phyloP scores from a whole-genome alignment of 2,329 filamentous ascomycete genomes.

The Lachnellula occidentalis region DNA sequence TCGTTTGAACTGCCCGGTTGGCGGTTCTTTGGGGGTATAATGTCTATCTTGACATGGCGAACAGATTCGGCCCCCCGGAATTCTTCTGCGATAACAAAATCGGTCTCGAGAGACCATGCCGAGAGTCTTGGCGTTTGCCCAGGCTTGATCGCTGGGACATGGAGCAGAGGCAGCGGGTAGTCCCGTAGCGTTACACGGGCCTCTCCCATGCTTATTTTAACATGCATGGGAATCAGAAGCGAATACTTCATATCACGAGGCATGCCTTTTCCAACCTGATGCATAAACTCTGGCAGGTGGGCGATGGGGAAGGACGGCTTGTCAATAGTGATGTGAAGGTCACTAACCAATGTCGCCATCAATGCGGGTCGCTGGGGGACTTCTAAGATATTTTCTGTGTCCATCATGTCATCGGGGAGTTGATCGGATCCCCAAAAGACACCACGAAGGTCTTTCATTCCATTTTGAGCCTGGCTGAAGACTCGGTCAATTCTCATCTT shows the following conservation, averaged over 20 bases:
- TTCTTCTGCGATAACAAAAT: conserved; percentile 96
- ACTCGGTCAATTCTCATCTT: conserved; percentile 81
- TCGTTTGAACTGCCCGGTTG: conserved; percentile 50
- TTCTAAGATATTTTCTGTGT: conserved; percentile 78
- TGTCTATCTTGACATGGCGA: conserved; percentile 73
- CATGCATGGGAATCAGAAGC: conserved; percentile 81
- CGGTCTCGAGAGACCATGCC: conserved; percentile 77
- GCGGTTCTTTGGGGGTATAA: conserved; percentile 64
- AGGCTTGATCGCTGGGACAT: conserved; percentile 76
- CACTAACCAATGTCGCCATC: conserved; percentile 73
- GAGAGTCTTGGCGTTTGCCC: conserved; percentile 74
- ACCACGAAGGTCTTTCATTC: conserved; percentile 72
- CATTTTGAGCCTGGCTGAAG: conserved; percentile 60
- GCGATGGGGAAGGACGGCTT: conserved; percentile 86
- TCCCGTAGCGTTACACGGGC: conserved; percentile 81
- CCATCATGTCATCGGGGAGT: conserved; percentile 73
- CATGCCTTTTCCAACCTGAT: conserved; percentile 94
- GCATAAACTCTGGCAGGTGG: conserved; percentile 76
- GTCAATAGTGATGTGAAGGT: conserved; percentile 79
- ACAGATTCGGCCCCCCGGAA: conserved; percentile 76
- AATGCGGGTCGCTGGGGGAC: conserved; percentile 81
- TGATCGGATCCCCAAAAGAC: conserved; percentile 80
- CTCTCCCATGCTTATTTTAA: conserved; percentile 87
- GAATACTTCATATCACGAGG: conserved; percentile 87
- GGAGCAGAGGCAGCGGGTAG: conserved; percentile 86